Conservation (phyloP, 23 red algal genomes). For the Gracilaria domingensis region DNA sequence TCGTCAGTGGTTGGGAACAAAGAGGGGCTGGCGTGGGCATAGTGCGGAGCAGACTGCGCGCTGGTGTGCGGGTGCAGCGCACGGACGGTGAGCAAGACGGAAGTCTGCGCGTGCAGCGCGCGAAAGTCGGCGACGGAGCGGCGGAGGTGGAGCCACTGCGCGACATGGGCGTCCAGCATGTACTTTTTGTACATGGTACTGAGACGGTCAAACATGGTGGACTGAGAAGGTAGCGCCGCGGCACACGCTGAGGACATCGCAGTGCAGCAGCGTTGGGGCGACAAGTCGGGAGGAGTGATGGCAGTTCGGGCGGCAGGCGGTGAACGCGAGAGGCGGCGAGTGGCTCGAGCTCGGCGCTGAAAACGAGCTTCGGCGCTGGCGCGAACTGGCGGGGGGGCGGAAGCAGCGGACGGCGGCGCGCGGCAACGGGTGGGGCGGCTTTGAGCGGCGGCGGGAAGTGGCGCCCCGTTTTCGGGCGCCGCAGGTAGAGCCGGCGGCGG, state of each 20-base stretch:
- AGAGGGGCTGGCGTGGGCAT: not conserved
- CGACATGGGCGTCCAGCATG: constrained; percentile 32
- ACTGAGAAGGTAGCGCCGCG: not conserved
- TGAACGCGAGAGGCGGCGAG: not conserved
- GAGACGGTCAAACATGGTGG: constrained; percentile 6
- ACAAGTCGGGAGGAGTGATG: no score
- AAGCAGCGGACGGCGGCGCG: not conserved
- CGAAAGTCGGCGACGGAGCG: constrained; percentile 4
- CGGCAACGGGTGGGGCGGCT: not conserved
- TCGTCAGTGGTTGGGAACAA: constrained; percentile 34
- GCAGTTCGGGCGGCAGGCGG: not conserved
- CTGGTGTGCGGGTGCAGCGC: not conserved
- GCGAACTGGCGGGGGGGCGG: constrained; percentile 12
- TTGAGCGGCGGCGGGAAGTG: not conserved
- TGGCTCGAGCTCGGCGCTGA: not conserved
- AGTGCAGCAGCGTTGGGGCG: not conserved
- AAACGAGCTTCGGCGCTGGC: constrained; percentile 1
- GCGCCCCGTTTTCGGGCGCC: not conserved
- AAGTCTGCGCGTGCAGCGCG: not conserved
- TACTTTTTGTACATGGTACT: constrained; percentile 38
- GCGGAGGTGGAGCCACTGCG: constrained; percentile 33
- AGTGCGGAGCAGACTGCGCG: not conserved
- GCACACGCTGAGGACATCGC: no score
- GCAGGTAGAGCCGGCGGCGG: not conserved
- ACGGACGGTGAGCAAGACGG: constrained; percentile 1